These are phyloP conservation scores for Mortierella sp. DNA, from an alignment of 371 early-diverging fungal genomes.

Conservation along the genomic window DNA sequence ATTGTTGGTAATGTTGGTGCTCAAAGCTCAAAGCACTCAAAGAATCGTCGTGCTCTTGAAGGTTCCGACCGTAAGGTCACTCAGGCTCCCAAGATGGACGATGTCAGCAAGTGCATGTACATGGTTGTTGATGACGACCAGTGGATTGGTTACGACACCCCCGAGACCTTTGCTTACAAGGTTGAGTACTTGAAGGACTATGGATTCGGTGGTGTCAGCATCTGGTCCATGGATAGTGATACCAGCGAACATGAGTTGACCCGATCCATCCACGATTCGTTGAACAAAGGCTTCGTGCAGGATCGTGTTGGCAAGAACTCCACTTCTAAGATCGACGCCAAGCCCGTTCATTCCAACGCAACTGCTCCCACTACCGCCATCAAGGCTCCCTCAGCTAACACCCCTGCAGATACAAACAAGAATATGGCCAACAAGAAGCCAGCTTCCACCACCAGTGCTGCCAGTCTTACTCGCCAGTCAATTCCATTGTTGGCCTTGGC, in stretches of 20 bases:
- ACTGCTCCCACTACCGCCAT: not conserved
- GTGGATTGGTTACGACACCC: slow-evolving; percentile 48
- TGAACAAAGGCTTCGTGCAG: slow-evolving; percentile 30
- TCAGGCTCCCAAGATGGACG: slow-evolving; percentile 41
- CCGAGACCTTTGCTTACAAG: slow-evolving; percentile 49
- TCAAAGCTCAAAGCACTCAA: slow-evolving; percentile 19
- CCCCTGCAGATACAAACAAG: not conserved
- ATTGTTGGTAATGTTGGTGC: slow-evolving; percentile 22
- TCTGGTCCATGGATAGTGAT: slow-evolving; percentile 57
- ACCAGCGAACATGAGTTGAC: slow-evolving; percentile 42
- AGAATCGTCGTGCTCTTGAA: slow-evolving; percentile 16
- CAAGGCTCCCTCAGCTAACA: not conserved
- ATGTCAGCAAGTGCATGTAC: slow-evolving; percentile 51
- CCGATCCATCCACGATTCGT: slow-evolving; percentile 29
- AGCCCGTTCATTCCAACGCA: not conserved
- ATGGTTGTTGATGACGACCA: slow-evolving; percentile 53
- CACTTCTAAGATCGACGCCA: not conserved
- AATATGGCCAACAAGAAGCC: not conserved
- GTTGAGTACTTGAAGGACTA: slow-evolving; percentile 36
- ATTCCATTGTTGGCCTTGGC: not conserved
- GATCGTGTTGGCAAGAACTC: not conserved
- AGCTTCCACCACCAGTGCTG: not conserved
- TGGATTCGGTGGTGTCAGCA: slow-evolving; percentile 49
- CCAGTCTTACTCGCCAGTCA: not conserved
- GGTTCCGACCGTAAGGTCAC: slow-evolving; percentile 26